phyloP scores from a whole-genome alignment of 2,329 filamentous ascomycete genomes.

The Colletotrichum lupini region DNA sequence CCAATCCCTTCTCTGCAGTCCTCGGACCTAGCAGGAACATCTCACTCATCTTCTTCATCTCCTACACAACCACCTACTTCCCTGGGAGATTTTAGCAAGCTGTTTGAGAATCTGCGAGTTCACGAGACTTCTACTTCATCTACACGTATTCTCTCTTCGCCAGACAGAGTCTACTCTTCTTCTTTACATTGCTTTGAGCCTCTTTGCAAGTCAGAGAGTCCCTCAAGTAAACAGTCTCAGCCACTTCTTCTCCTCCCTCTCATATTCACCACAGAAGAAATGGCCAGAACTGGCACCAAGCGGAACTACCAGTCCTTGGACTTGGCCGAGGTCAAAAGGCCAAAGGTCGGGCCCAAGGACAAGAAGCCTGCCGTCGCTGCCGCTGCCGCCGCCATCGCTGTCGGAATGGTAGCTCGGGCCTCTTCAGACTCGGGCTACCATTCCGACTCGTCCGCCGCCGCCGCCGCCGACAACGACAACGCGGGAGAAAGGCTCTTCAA shows the following conservation, averaged over 20 bases:
- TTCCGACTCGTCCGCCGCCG: not conserved
- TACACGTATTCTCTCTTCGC: not conserved
- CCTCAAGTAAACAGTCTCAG: not conserved
- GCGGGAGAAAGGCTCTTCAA: conserved; percentile 19
- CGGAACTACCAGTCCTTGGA: not conserved
- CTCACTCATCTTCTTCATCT: not conserved
- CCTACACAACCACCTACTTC: not conserved
- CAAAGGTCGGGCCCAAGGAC: not conserved
- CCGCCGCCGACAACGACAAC: not conserved
- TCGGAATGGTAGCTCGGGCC: not conserved
- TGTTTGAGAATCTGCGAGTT: not conserved
- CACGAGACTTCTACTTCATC: not conserved
- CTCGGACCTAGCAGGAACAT: not conserved
- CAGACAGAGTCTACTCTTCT: not conserved
- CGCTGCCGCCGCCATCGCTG: no score
- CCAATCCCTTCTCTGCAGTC: not conserved
- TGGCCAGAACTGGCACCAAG: not conserved
- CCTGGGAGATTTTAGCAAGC: not conserved
- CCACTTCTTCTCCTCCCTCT: not conserved
- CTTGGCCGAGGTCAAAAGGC: not conserved
- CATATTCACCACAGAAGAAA: not conserved
- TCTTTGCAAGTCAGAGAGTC: not conserved
- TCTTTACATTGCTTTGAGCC: not conserved
- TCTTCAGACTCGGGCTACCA: not conserved
- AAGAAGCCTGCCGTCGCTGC: not conserved